Conservation (phyloP, 2,329 filamentous ascomycete genomes). For the Cladophialophora carrionii region DNA sequence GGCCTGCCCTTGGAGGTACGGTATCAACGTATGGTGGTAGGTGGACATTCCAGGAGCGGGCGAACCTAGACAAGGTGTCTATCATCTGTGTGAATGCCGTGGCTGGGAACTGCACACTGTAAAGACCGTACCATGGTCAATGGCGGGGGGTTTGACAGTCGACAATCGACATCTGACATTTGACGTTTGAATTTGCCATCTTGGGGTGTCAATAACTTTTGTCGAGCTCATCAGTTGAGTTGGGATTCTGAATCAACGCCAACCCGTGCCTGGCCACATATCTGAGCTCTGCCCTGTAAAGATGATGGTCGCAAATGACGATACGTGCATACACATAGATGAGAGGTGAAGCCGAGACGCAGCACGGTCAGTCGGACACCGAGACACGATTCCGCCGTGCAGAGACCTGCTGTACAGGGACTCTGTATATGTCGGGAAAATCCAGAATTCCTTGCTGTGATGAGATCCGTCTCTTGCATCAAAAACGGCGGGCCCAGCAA, state of each 20-base stretch:
- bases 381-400: constrained; percentile 52
- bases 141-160: no score
- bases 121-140: no score
- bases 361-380: constrained; percentile 42
- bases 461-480: constrained; percentile 59
- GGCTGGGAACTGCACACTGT: no score
- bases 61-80: no score
- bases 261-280: constrained; percentile 48
- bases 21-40: no score
- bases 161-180: no score
- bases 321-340: constrained; percentile 53
- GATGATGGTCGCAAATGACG: constrained; percentile 52
- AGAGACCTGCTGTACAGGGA: constrained; percentile 45
- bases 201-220: constrained; percentile 41
- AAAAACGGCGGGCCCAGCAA: constrained; percentile 59
- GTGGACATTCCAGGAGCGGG: no score
- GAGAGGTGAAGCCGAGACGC: constrained; percentile 58
- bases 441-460: constrained; percentile 55
- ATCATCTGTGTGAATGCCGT: no score
- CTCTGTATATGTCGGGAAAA: constrained; percentile 1
- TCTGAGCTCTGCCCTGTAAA: constrained; percentile 47
- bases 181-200: no score
- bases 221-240: constrained; percentile 46
- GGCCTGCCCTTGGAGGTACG: no score
- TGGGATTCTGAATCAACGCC: constrained; percentile 52